A percentile compares a stretch with the other conserved stretches of the same genome.
These are phyloP conservation scores for Didymella arachidicola DNA, from an alignment of 2,329 filamentous ascomycete genomes.

Conservation along the genomic window DNA sequence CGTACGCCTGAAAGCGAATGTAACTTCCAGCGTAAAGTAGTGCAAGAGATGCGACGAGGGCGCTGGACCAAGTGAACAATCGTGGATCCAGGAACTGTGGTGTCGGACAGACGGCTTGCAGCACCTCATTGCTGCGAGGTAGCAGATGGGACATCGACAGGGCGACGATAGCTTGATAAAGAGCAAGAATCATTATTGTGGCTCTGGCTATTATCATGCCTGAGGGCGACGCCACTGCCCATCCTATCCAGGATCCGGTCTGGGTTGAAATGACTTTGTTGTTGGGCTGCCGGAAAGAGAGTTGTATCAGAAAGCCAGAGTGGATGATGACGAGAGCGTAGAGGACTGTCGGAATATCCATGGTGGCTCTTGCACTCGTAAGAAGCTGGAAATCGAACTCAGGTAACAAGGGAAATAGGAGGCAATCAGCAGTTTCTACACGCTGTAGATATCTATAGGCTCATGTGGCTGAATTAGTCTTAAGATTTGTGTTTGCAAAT, in stretches of 20 bases:
- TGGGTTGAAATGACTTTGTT: slow-evolving; percentile 14
- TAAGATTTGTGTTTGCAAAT: too few relatives aligned
- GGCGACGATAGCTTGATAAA: slow-evolving; percentile 17
- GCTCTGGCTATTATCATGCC: slow-evolving; percentile 15
- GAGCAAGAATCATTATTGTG: slow-evolving; percentile 1
- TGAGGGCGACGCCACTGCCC: slow-evolving; percentile 16
- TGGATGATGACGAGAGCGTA: slow-evolving; percentile 18
- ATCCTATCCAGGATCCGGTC: slow-evolving; percentile 22
- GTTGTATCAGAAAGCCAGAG: slow-evolving; percentile 24
- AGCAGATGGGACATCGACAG: slow-evolving; percentile 1
- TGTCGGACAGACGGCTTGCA: slow-evolving; percentile 13
- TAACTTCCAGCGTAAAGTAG: slow-evolving; percentile 20
- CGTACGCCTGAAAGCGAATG: slow-evolving; percentile 53
- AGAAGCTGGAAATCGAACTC: too few relatives aligned
- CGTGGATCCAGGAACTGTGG: slow-evolving; percentile 14
- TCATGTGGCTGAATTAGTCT: too few relatives aligned
- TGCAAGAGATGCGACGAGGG: background rate
- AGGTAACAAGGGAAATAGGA: too few relatives aligned
- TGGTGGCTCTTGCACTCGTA: background rate
- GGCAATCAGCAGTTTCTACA: too few relatives aligned
- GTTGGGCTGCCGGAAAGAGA: slow-evolving; percentile 26
- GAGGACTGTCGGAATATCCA: background rate
- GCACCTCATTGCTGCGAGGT: background rate
- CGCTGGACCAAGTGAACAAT: slow-evolving; percentile 17
- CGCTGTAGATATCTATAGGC: too few relatives aligned